Conservation (phyloP, 139 green algal genomes). For the Coelastrella sp. region DNA sequence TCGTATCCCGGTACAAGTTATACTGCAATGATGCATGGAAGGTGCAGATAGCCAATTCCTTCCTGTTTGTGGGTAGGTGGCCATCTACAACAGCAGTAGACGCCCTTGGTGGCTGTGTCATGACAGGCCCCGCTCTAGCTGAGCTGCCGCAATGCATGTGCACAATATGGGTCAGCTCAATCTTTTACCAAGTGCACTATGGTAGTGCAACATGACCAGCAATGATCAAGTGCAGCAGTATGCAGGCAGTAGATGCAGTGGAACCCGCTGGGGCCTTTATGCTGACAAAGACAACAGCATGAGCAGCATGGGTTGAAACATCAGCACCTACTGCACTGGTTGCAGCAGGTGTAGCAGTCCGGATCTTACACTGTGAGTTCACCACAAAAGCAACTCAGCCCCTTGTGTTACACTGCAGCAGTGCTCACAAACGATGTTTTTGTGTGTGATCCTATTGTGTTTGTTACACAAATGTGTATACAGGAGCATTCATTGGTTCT, state of each 20-base stretch:
- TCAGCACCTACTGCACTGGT: neutral
- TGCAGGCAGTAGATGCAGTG: neutral
- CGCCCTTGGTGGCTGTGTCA: neutral
- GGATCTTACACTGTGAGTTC: neutral
- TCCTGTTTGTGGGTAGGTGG: constrained; percentile 2
- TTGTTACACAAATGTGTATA: neutral
- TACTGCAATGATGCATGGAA: constrained; percentile 16
- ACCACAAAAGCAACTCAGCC: too few species aligned
- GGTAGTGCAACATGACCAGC: too few species aligned
- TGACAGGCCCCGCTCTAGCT: neutral
- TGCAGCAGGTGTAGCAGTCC: neutral
- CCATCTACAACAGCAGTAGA: neutral
- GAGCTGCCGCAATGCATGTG: neutral
- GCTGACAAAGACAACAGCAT: too few species aligned
- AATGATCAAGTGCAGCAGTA: too few species aligned
- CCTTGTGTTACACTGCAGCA: too few species aligned
- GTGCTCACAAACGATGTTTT: too few species aligned
- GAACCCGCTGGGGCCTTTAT: neutral
- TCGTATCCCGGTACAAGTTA: neutral
- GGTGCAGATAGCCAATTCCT: constrained; percentile 17
- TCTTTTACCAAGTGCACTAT: too few species aligned
- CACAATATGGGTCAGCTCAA: neutral
- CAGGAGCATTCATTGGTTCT: constrained; percentile 1
- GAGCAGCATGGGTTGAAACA: neutral
- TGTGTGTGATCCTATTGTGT: neutral